Conservation (phyloP, 257 asterid species). For the Nicotiana knightiana region DNA sequence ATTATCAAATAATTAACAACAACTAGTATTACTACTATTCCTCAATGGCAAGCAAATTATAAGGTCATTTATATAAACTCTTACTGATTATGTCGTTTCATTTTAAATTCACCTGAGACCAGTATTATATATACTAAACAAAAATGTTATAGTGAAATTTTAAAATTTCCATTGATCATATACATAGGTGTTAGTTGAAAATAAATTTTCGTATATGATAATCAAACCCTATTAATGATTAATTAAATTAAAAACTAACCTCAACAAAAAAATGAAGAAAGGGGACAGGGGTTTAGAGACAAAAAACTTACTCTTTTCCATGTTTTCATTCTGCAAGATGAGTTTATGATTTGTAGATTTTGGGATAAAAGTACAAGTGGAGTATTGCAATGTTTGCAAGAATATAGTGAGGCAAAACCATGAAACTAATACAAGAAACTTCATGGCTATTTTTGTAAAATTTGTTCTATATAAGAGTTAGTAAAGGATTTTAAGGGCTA, state of each 20-base stretch:
- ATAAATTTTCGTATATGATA: not conserved
- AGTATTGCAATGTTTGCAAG: not conserved
- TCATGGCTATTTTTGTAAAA: not conserved
- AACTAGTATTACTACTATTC: too few species aligned
- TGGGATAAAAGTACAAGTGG: slow-evolving; percentile 2
- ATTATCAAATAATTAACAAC: too few species aligned
- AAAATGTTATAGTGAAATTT: too few species aligned
- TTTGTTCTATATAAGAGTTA: not conserved
- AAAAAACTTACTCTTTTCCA: not conserved
- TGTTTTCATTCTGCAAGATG: not conserved
- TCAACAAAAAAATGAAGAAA: not conserved
- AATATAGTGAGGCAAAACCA: not conserved
- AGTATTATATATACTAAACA: too few species aligned
- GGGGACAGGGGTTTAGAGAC: not conserved
- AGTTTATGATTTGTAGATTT: not conserved
- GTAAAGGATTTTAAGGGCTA: not conserved
- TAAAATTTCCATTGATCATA: not conserved
- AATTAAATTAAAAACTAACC: not conserved
- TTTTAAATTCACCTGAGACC: too few species aligned
- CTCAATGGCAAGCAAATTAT: too few species aligned
- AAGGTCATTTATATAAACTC: too few species aligned
- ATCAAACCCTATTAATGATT: not conserved
- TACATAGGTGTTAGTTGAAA: not conserved
- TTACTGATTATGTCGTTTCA: too few species aligned
- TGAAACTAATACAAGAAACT: not conserved